A percentile compares a stretch with the other conserved stretches of the same genome.
Conservation (phyloP, 2,329 filamentous ascomycete species). For the Talaromyces sp. region DNA sequence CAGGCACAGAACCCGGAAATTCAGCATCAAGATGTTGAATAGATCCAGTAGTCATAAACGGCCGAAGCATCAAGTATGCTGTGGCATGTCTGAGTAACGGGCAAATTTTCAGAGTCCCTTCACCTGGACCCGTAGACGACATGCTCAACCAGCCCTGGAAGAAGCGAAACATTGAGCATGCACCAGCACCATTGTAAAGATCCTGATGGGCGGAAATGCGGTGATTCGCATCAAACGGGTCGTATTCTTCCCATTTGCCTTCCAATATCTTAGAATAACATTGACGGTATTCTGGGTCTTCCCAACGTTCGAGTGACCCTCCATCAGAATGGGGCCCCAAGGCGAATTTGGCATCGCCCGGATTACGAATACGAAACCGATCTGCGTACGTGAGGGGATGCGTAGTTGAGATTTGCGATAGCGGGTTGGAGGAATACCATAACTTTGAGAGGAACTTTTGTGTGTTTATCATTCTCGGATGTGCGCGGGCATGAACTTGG, state of each 20-base stretch:
- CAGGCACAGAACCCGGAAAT: constrained; percentile 66
- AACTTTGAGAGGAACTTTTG: constrained; percentile 60
- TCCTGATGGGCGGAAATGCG: constrained; percentile 66
- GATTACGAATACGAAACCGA: constrained; percentile 64
- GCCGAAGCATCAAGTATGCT: constrained; percentile 73
- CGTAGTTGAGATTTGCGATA: constrained; percentile 46
- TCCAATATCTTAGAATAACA: constrained; percentile 70
- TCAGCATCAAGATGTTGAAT: constrained; percentile 38
- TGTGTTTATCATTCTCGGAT: constrained; percentile 58
- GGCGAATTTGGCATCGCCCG: constrained; percentile 65
- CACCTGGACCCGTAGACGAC: constrained; percentile 63
- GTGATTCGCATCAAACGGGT: constrained; percentile 72
- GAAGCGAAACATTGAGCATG: constrained; percentile 79
- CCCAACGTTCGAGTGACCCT: constrained; percentile 71
- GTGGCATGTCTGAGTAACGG: constrained; percentile 71
- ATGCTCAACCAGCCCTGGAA: constrained; percentile 85
- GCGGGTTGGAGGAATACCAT: constrained; percentile 55
- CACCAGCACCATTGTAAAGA: constrained; percentile 73
- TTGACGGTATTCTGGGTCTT: constrained; percentile 61
- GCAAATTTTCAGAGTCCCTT: constrained; percentile 79
- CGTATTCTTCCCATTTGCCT: constrained; percentile 74
- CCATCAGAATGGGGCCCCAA: constrained; percentile 70
- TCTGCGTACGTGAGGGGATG: constrained; percentile 66
- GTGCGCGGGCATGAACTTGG: constrained; percentile 62
- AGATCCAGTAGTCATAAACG: constrained; percentile 65